Percentiles rank a stretch among this genome's conserved stretches.
Evolutionary conservation across 345 rosid species (phyloP).

Genomic region (Diplotaxis tenuifolia): DNA sequence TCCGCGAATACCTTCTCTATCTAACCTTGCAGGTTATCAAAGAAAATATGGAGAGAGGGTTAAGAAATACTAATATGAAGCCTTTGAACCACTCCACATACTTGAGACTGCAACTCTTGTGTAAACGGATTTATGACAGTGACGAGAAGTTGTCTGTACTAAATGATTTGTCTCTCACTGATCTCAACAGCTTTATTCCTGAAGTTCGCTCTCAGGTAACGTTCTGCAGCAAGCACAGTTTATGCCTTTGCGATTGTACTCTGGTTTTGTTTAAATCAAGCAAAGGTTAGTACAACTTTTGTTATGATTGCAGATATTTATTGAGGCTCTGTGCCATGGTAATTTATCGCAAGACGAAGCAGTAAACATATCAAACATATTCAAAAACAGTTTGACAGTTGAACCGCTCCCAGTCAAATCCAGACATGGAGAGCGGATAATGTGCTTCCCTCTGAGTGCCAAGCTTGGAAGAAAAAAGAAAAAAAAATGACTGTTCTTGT

Average conservation of each 20-base stretch:
- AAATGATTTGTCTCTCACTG: conserved; percentile 61
- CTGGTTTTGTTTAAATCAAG: conserved; percentile 1
- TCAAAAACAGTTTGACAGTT: conserved; percentile 56
- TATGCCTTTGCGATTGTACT: conserved; percentile 6
- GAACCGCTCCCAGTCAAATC: conserved; percentile 62
- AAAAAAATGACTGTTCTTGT: not conserved
- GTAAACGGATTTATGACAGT: conserved; percentile 75
- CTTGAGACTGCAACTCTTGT: conserved; percentile 79
- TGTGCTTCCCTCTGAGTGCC: conserved; percentile 67
- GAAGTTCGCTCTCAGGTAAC: conserved; percentile 85
- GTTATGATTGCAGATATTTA: conserved; percentile 56
- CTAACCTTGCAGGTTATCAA: conserved; percentile 67
- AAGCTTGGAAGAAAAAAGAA: conserved; percentile 57
- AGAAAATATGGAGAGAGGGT: conserved; percentile 73
- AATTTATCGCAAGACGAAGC: conserved; percentile 83
- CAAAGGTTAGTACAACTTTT: not conserved
- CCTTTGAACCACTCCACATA: conserved; percentile 87
- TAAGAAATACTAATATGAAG: conserved; percentile 84
- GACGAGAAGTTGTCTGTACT: conserved; percentile 75
- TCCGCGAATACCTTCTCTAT: not conserved
- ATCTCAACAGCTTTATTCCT: conserved; percentile 74
- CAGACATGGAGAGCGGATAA: conserved; percentile 74
- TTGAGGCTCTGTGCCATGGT: conserved; percentile 92
- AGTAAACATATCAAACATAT: conserved; percentile 54
- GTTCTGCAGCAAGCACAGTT: not conserved